Evolutionary conservation across 2,329 filamentous ascomycete species (phyloP).

Genomic region (Aspergillus ochraceoroseus): DNA sequence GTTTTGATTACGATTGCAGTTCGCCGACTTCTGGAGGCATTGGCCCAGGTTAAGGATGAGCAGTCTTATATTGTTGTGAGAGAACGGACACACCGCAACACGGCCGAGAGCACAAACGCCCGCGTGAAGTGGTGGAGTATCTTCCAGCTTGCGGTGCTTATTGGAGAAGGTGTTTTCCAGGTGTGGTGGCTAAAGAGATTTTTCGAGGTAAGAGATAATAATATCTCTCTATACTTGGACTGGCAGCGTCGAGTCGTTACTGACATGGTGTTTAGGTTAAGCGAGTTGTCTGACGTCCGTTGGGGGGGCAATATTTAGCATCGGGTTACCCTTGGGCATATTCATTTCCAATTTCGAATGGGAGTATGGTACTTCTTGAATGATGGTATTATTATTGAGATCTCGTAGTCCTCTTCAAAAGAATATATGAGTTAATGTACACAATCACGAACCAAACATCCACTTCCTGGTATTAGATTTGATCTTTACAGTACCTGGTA

Average conservation of each 20-base stretch:
- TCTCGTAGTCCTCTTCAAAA: not conserved
- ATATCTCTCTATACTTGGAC: too few species aligned
- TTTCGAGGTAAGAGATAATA: constrained; percentile 75
- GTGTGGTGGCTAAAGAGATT: constrained; percentile 99
- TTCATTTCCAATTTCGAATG: constrained; percentile 2
- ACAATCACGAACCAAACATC: too few species aligned
- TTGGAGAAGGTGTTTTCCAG: constrained; percentile 93
- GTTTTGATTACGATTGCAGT: constrained; percentile 54
- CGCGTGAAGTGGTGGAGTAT: constrained; percentile 99
- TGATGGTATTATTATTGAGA: not conserved
- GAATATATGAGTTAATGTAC: too few species aligned
- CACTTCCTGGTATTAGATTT: too few species aligned
- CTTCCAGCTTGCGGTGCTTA: constrained; percentile 83
- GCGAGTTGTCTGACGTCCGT: constrained; percentile 42
- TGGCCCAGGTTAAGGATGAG: constrained; percentile 93
- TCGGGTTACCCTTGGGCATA: constrained; percentile 3
- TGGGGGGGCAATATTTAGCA: constrained; percentile 13
- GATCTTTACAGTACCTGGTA: too few species aligned
- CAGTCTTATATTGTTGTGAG: constrained; percentile 94
- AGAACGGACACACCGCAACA: constrained; percentile 95
- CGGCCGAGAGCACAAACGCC: constrained; percentile 94
- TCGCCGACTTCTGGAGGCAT: constrained; percentile 72
- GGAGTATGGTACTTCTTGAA: constrained; percentile 13
- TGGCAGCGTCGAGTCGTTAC: too few species aligned
- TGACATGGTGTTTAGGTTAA: constrained; percentile 37